Base-by-base conservation (phyloP, 2,329 filamentous ascomycete species). In the Ilyonectria mors-panacis region DNA sequence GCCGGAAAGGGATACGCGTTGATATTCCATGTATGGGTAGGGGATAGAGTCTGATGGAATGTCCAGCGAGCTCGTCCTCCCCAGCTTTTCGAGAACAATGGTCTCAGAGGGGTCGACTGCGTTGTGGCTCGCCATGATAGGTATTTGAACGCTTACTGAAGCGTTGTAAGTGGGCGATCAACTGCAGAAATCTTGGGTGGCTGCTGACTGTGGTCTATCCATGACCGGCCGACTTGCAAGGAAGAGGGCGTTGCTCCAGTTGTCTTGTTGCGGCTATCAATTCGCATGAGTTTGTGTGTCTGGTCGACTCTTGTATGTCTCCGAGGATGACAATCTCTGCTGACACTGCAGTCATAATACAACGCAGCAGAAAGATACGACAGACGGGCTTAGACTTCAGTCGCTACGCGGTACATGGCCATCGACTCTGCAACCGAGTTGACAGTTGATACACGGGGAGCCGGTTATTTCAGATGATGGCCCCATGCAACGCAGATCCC, bases 11-110 rank as follows among this genome's bases (percentile, higher is more conserved):
- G 79, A 78, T 44, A 79, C 66, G 4, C 77, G 74, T 1, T 58
- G 69, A 1, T 65, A 61, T 3, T 70, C 71, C 8, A 65, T 67
- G 3, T 55, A 30, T 47, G 70, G 42, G 3, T 55, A 30, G 47
- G 70, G 39, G 10, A 57, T 59, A 2, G 64, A 58, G 51, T 79
- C 76, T 56, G 77, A 67, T 1, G 75, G 75, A 1, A 74, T 78
- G 35, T 79, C 78, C n/a, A 77, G 67, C 4, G 79, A 82, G 66
- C 77, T 81, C 15, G 73, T 69, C 26, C 70, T 74, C 19, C 79
- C 80, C 45, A 77, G 59, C 48, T 79, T 81, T 51, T 81, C 79
- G 33, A 75, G 55, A 17, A 81, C 76, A 28, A 71, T 42, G 8
- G 50, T 48, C 44, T 66, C 58, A n/a, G 21, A 28, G 6, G 45